Evolutionary conservation across 108 stramenopile genomes (phyloP).

Genomic region (Hondaea fermentalgiana): DNA sequence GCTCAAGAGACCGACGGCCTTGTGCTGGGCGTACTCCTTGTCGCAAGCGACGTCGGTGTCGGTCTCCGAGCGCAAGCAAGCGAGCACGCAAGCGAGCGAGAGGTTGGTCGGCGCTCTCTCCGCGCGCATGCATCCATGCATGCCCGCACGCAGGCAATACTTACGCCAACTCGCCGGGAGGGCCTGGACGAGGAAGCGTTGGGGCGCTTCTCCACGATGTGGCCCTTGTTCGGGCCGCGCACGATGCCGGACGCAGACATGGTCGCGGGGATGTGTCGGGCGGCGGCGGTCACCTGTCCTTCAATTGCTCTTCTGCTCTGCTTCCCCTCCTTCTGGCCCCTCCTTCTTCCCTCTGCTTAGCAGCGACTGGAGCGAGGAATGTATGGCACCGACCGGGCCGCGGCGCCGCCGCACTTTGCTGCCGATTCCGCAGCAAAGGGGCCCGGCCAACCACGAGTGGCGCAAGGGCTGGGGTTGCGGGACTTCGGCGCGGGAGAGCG

Average conservation of each 20-base stretch:
- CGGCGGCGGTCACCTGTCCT: not conserved
- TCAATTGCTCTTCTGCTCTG: not conserved
- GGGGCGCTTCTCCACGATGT: slow-evolving; percentile 17
- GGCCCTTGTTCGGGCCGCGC: slow-evolving; percentile 28
- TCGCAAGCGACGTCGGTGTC: no score
- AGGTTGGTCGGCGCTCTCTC: not conserved
- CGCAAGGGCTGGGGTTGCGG: not conserved
- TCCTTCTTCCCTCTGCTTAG: not conserved
- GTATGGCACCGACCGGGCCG: not conserved
- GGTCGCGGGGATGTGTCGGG: not conserved
- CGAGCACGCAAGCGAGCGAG: not conserved
- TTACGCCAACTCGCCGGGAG: not conserved
- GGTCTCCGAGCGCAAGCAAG: not conserved
- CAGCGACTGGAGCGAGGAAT: no score
- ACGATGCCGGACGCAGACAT: slow-evolving; percentile 16
- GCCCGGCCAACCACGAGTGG: not conserved
- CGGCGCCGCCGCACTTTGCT: not conserved
- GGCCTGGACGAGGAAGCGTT: not conserved
- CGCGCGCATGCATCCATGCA: not conserved
- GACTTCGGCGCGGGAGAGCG: no score
- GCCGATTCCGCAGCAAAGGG: not conserved
- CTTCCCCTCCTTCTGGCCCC: not conserved
- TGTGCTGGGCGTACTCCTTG: no score
- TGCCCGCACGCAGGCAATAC: not conserved
- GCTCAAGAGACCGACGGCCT: no score